These are phyloP conservation scores for Gynochthodes officinalis DNA, from an alignment of 257 asterid genomes.

Conservation along the genomic window DNA sequence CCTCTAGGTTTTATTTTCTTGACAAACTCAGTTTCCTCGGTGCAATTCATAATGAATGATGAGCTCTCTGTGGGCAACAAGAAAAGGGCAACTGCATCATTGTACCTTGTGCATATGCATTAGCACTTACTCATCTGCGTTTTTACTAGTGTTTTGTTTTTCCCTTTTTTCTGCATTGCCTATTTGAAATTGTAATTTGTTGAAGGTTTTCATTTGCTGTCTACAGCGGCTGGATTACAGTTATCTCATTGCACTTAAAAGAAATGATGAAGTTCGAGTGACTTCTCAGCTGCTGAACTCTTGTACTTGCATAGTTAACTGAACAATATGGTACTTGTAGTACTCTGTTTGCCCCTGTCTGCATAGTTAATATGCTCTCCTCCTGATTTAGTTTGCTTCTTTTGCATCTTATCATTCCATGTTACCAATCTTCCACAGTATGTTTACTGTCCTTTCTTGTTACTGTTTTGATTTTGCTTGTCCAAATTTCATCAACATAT, in stretches of 20 bases:
- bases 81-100: background rate
- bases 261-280: slow-evolving; percentile 2
- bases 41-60: background rate
- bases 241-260: background rate
- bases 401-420: background rate
- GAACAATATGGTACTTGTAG: background rate
- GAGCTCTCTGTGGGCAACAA: background rate
- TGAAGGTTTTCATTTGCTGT: background rate
- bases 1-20: background rate
- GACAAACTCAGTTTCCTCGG: background rate
- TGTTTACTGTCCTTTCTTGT: too few relatives aligned
- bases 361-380: background rate
- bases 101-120: background rate
- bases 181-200: background rate
- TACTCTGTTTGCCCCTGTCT: background rate
- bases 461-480: background rate
- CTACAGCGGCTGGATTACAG: background rate
- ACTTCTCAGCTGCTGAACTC: slow-evolving; percentile 5
- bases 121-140: background rate
- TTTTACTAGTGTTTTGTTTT: background rate
- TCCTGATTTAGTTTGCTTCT: background rate
- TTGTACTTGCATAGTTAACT: background rate
- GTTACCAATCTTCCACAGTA: background rate
- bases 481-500: background rate
- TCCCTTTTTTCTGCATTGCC: background rate